Conservation (phyloP, 2,329 filamentous ascomycete species). For the Purpureocillium lavendulum region DNA sequence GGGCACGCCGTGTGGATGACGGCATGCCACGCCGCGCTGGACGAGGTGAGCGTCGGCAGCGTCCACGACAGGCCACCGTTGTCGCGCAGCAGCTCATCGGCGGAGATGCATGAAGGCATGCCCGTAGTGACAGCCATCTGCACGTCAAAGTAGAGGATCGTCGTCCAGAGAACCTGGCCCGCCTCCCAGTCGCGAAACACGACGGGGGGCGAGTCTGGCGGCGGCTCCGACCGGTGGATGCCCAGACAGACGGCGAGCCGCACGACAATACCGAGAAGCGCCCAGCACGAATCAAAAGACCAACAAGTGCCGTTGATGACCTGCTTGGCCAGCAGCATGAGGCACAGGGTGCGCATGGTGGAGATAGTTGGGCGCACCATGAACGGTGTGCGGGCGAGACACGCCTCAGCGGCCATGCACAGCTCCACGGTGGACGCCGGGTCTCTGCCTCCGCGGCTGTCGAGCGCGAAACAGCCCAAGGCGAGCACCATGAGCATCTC, state of each 20-base stretch:
- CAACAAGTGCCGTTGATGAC: constrained; percentile 7
- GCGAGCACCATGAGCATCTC: constrained; percentile 8
- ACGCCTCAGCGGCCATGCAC: constrained; percentile 10
- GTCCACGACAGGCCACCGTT: neutral
- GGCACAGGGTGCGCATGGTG: constrained; percentile 7
- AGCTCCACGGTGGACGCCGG: constrained; percentile 4
- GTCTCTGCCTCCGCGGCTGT: neutral
- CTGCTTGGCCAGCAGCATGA: constrained; percentile 9
- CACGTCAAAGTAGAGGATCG: constrained; percentile 7
- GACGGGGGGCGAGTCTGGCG: neutral
- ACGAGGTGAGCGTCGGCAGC: neutral
- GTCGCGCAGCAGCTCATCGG: constrained; percentile 1
- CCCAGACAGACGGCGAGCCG: constrained; percentile 5
- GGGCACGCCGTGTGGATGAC: constrained; percentile 4
- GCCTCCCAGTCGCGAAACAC: constrained; percentile 3
- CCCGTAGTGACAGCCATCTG: constrained; percentile 4
- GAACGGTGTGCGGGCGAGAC: constrained; percentile 8
- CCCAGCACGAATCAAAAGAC: constrained; percentile 6
- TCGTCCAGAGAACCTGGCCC: constrained; percentile 4
- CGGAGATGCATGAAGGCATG: constrained; percentile 4
- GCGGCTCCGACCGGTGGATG: constrained; percentile 2
- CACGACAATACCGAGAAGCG: constrained; percentile 2
- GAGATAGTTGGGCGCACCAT: constrained; percentile 8
- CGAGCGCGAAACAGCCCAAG: constrained; percentile 3
- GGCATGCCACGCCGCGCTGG: neutral